A percentile compares a stretch with the other conserved stretches of the same genome.
These are phyloP conservation scores for Aspergillus alliaceus DNA, from an alignment of 2,329 filamentous ascomycete species.

Conservation along the genomic window DNA sequence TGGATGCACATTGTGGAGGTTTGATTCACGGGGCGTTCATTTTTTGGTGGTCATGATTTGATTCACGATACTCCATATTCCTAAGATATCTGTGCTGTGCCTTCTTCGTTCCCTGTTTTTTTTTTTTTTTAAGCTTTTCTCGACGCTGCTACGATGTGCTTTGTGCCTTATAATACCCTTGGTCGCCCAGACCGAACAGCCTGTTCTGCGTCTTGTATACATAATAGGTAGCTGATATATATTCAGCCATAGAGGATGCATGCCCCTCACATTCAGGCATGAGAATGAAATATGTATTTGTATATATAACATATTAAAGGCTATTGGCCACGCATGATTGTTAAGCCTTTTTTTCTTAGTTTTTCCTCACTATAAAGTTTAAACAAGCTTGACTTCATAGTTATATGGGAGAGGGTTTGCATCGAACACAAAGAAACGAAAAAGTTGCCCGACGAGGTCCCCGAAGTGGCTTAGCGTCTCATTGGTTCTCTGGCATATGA, in stretches of 20 bases:
- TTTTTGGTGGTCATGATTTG: conserved; percentile 19
- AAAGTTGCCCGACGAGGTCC: background rate
- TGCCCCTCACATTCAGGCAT: background rate
- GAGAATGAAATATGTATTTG: background rate
- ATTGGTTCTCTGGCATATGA: conserved; percentile 11
- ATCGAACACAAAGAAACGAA: too few species aligned
- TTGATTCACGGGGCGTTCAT: conserved; percentile 23
- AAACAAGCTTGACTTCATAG: too few species aligned
- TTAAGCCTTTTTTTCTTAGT: too few species aligned
- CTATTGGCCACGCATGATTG: too few species aligned
- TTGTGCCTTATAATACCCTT: conserved; percentile 1
- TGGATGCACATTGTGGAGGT: conserved; percentile 11
- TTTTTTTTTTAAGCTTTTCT: background rate
- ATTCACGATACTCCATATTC: conserved; percentile 10
- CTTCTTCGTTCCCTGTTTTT: conserved; percentile 1
- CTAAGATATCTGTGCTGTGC: conserved; percentile 1
- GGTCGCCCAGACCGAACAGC: background rate
- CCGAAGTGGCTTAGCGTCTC: conserved; percentile 8
- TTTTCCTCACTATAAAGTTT: too few species aligned
- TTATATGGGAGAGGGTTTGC: too few species aligned
- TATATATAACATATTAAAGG: too few species aligned
- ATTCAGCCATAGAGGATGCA: background rate
- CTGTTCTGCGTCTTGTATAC: background rate
- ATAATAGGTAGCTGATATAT: conserved; percentile 1
- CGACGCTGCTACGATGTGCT: background rate